Conservation (phyloP, 257 asterid species). For the Solanum peruvianum region DNA sequence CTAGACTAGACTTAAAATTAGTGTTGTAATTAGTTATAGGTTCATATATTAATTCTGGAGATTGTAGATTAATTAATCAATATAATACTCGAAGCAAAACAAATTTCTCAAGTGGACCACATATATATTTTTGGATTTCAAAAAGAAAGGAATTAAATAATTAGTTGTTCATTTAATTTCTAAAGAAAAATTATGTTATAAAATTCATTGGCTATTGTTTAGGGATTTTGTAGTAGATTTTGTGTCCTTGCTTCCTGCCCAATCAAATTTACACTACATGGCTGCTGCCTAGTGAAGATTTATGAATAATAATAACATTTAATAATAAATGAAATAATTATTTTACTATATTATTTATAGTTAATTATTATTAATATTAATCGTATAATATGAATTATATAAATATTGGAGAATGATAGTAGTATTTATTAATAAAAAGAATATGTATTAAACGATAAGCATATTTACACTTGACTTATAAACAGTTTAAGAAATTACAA, state of each 20-base stretch:
- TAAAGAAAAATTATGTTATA: not conserved
- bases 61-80: not conserved
- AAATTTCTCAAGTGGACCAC: not conserved
- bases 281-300: not conserved
- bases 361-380: too few relatives aligned
- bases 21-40: not conserved
- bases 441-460: too few relatives aligned
- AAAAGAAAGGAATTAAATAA: not conserved
- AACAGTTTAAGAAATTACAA: not conserved
- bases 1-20: not conserved
- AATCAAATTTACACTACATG: not conserved
- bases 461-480: not conserved
- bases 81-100: not conserved
- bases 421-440: too few relatives aligned
- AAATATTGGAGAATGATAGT: not conserved
- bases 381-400: not conserved
- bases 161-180: not conserved
- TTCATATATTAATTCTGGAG: not conserved
- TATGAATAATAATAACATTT: not conserved
- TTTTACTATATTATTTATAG: not conserved
- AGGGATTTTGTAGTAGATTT: not conserved
- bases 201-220: not conserved
- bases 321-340: too few relatives aligned
- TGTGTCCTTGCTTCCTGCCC: not conserved
- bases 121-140: not conserved